These are phyloP conservation scores for Teunomyces panamensis DNA, from an alignment of 805 yeast species.

Conservation along the genomic window DNA sequence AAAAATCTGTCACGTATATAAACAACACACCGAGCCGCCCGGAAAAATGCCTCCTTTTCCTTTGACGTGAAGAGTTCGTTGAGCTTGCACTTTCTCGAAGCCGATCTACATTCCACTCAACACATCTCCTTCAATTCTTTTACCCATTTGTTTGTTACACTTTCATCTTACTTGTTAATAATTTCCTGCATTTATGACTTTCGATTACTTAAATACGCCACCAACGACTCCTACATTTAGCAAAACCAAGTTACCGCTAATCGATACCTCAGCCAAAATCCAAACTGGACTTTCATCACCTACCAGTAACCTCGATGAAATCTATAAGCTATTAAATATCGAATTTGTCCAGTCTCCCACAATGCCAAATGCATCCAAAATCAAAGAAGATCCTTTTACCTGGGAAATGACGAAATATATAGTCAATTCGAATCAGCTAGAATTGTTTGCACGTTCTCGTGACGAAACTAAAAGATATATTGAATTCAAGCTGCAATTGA, in stretches of 20 bases:
- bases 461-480: conserved; percentile 43
- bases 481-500: conserved; percentile 42
- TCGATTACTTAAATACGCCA: conserved; percentile 11
- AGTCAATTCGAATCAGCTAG: conserved; percentile 42
- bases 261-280: conserved; percentile 2
- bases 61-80: not conserved
- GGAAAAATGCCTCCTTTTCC: not conserved
- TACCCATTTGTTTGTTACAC: not conserved
- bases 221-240: conserved; percentile 11
- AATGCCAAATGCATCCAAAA: conserved; percentile 39
- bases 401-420: conserved; percentile 45
- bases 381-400: conserved; percentile 36
- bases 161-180: no score
- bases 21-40: not conserved
- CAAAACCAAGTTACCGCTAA: not conserved
- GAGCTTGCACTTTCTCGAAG: not conserved
- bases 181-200: conserved; percentile 5
- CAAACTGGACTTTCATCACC: not conserved
- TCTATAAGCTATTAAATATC: conserved; percentile 13
- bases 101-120: not conserved
- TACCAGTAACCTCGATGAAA: conserved; percentile 7
- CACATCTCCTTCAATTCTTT: not conserved
- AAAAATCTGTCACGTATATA: conserved; percentile 2
- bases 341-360: conserved; percentile 26
- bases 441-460: conserved; percentile 47